Evolutionary conservation across 2,329 filamentous ascomycete genomes (phyloP).

Genomic region (Hypoxylon sp.): DNA sequence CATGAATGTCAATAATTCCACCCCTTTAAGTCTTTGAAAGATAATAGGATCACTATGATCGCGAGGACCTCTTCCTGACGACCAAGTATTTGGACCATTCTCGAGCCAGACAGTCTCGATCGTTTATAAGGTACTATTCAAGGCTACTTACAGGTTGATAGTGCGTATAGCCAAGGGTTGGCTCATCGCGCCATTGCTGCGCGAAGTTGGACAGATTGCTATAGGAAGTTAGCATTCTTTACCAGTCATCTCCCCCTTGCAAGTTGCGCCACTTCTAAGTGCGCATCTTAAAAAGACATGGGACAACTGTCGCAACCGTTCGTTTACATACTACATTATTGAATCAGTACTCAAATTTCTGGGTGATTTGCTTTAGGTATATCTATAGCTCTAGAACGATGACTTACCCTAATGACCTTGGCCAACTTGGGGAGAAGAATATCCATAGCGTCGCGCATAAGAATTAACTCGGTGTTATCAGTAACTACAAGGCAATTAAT

Average conservation of each 20-base stretch:
- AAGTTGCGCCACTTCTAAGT: not conserved
- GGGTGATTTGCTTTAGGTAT: not conserved
- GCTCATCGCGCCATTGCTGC: conserved; percentile 71
- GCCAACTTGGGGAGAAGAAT: conserved; percentile 84
- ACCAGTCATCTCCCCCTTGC: not conserved
- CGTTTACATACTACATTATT: conserved; percentile 21
- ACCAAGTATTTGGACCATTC: not conserved
- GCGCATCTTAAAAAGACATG: not conserved
- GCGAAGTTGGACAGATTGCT: conserved; percentile 81
- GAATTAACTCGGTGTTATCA: conserved; percentile 75
- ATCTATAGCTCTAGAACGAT: not conserved
- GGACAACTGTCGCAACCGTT: not conserved
- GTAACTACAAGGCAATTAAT: conserved; percentile 28
- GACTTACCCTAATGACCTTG: conserved; percentile 71
- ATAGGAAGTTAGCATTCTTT: conserved; percentile 7
- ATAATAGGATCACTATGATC: not conserved
- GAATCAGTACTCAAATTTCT: conserved; percentile 13
- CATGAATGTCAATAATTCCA: not conserved
- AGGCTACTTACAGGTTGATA: conserved; percentile 40
- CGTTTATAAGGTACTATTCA: not conserved
- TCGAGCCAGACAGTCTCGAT: not conserved
- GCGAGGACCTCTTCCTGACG: not conserved
- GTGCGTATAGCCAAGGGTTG: conserved; percentile 82
- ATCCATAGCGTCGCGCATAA: conserved; percentile 81
- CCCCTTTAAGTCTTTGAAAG: not conserved